These are phyloP conservation scores for Plenodomus lindquistii DNA, from an alignment of 2,329 filamentous ascomycete genomes.

Conservation along the genomic window DNA sequence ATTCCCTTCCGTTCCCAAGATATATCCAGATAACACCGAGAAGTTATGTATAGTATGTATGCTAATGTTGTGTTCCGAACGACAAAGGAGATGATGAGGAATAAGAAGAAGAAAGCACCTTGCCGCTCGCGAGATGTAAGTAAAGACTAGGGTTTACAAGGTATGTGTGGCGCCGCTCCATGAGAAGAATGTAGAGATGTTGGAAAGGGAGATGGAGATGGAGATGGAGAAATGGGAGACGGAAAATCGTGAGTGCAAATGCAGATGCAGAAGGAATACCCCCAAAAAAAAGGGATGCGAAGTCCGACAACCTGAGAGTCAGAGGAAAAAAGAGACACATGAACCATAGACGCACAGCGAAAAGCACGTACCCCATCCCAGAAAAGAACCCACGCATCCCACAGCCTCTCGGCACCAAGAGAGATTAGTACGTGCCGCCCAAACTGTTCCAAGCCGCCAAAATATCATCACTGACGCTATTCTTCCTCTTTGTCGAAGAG, in stretches of 20 bases:
- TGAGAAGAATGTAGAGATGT: neutral
- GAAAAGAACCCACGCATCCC: no score
- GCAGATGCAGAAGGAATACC: neutral
- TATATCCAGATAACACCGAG: no score
- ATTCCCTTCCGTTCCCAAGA: neutral
- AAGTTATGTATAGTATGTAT: no score
- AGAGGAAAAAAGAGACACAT: neutral
- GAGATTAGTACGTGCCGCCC: constrained; percentile 41
- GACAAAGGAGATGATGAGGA: neutral
- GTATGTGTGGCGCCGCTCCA: no score
- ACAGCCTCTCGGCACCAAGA: neutral
- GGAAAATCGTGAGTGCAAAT: neutral
- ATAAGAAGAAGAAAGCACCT: neutral
- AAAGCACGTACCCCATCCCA: neutral
- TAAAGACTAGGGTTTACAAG: no score
- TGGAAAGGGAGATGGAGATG: neutral
- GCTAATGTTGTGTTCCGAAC: neutral
- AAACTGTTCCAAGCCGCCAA: constrained; percentile 53
- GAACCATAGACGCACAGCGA: no score
- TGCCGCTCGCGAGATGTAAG: no score
- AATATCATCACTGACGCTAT: constrained; percentile 52
- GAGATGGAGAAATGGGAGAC: neutral
- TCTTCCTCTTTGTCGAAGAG: constrained; percentile 20
- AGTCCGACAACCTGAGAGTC: no score
- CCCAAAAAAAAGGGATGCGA: neutral